Evolutionary conservation across 2,329 filamentous ascomycete species (phyloP).

Genomic region (Calonectria henricotiae): DNA sequence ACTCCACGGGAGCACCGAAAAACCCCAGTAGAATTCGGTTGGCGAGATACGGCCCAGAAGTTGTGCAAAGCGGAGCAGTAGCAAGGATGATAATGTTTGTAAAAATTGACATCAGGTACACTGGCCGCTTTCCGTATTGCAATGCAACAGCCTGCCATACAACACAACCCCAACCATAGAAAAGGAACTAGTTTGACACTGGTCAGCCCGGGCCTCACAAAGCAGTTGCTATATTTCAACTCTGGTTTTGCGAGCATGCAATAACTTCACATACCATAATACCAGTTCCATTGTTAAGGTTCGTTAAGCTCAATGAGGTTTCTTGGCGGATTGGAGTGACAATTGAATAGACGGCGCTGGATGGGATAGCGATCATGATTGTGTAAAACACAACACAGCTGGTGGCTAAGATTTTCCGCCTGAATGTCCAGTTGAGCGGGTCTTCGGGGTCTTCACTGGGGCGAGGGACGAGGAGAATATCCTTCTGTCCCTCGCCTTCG

Average conservation of each 20-base stretch:
- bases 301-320: conserved; percentile 45
- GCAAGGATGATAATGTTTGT: conserved; percentile 52
- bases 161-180: conserved; percentile 56
- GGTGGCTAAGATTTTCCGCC: conserved; percentile 46
- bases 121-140: conserved; percentile 54
- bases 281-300: conserved; percentile 56
- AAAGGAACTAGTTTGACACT: conserved; percentile 48
- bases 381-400: conserved; percentile 50
- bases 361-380: conserved; percentile 45
- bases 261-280: conserved; percentile 45
- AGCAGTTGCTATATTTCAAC: not conserved
- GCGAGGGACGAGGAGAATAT: conserved; percentile 49
- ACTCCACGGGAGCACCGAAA: conserved; percentile 53
- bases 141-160: conserved; percentile 56
- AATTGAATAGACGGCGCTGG: conserved; percentile 54
- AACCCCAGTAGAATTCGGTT: conserved; percentile 53
- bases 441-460: conserved; percentile 51
- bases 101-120: conserved; percentile 53
- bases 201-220: not conserved
- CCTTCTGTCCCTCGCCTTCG: conserved; percentile 22
- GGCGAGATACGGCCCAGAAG: conserved; percentile 47
- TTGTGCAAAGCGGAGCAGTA: conserved; percentile 51
- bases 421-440: conserved; percentile 50
- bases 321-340: conserved; percentile 51
- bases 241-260: not conserved